These are phyloP conservation scores for Sequoia sempervirens DNA, from an alignment of 75 land plant genomes.

Conservation along the genomic window DNA sequence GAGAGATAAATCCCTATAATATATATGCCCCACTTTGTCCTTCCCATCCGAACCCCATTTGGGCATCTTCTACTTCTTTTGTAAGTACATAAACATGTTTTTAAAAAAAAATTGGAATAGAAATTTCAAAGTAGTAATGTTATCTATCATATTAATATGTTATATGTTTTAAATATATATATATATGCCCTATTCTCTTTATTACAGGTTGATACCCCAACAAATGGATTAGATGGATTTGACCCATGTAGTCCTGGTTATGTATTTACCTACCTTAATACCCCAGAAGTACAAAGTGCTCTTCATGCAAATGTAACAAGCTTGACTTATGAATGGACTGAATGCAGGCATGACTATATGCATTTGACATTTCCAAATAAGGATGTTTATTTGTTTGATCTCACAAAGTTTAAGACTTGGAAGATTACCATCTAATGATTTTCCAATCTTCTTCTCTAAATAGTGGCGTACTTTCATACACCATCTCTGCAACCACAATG, in stretches of 20 bases:
- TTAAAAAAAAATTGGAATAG: too few species aligned
- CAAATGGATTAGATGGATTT: not conserved
- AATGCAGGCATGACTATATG: slow-evolving; percentile 16
- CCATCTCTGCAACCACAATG: too few species aligned
- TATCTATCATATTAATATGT: too few species aligned
- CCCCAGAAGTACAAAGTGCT: slow-evolving; percentile 33
- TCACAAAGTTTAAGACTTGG: not conserved
- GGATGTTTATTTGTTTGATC: too few species aligned
- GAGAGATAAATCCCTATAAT: not conserved
- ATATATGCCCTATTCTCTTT: not conserved
- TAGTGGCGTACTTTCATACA: not conserved
- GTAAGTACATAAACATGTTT: not conserved
- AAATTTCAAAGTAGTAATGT: too few species aligned
- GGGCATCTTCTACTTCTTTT: not conserved
- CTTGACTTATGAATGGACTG: too few species aligned
- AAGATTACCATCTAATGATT: not conserved
- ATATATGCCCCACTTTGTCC: not conserved
- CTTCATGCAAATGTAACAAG: too few species aligned
- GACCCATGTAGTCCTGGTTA: slow-evolving; percentile 59
- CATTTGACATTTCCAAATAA: too few species aligned
- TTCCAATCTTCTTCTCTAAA: not conserved
- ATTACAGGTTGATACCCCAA: not conserved
- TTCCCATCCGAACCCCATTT: not conserved
- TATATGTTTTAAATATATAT: too few species aligned
- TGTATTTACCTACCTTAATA: slow-evolving; percentile 38